phyloP scores from a whole-genome alignment of 805 yeast genomes.

The Ogataea ramenticola region DNA sequence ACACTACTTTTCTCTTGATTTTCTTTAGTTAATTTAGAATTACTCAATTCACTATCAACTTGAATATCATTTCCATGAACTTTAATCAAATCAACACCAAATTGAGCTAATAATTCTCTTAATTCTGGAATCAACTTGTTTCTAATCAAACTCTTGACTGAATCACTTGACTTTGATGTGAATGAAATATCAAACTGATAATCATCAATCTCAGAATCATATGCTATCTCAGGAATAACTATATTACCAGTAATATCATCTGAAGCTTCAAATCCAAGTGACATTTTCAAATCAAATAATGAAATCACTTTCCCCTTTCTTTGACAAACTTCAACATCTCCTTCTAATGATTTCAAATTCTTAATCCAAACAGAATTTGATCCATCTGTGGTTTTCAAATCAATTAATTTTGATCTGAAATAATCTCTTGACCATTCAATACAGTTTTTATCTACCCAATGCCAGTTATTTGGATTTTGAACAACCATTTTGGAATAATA shows the following conservation, averaged over 20 bases:
- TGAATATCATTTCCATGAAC: slow-evolving; percentile 85
- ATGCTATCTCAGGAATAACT: slow-evolving; percentile 85
- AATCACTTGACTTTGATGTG: slow-evolving; percentile 41
- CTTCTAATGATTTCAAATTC: slow-evolving; percentile 60
- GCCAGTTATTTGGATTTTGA: slow-evolving; percentile 98
- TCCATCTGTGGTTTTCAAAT: slow-evolving; percentile 32
- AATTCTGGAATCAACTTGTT: slow-evolving; percentile 59
- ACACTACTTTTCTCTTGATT: slow-evolving; percentile 28
- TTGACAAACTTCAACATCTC: slow-evolving; percentile 96
- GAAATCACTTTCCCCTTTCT: slow-evolving; percentile 95
- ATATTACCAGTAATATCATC: slow-evolving; percentile 56
- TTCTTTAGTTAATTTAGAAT: slow-evolving; percentile 46
- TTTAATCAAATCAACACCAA: slow-evolving; percentile 74
- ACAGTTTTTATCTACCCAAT: slow-evolving; percentile 98
- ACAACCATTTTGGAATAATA: slow-evolving; percentile 55
- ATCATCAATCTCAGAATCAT: slow-evolving; percentile 81
- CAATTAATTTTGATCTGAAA: slow-evolving; percentile 54
- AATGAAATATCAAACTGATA: slow-evolving; percentile 77
- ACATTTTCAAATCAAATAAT: slow-evolving; percentile 72
- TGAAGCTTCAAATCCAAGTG: slow-evolving; percentile 49
- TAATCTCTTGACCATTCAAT: slow-evolving; percentile 82
- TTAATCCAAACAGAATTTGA: slow-evolving; percentile 27
- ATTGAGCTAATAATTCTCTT: slow-evolving; percentile 49
- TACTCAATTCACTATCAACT: slow-evolving; percentile 59
- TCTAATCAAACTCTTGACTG: slow-evolving; percentile 42